Evolutionary conservation across 148 eudicot genomes (phyloP).

Genomic region (Fagopyrum homotropicum): DNA sequence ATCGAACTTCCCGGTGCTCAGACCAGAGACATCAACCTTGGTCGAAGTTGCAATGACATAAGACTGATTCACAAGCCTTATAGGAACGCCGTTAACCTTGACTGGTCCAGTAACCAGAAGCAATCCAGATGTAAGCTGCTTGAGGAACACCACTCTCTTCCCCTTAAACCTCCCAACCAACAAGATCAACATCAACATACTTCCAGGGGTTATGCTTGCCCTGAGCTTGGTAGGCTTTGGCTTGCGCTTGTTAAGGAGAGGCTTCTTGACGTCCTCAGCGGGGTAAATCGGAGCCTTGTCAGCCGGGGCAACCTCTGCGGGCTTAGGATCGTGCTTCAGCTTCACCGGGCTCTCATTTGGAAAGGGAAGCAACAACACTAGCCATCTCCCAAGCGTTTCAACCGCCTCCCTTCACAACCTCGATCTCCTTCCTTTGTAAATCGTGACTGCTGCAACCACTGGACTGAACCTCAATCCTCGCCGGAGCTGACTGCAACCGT

Average conservation of each 20-base stretch:
- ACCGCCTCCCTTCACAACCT: too few species aligned
- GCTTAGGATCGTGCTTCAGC: slow-evolving; percentile 37
- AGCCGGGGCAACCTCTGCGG: slow-evolving; percentile 18
- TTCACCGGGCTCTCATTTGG: too few species aligned
- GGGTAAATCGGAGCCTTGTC: slow-evolving; percentile 63
- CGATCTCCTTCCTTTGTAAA: too few species aligned
- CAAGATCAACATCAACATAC: slow-evolving; percentile 54
- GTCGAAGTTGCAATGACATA: slow-evolving; percentile 59
- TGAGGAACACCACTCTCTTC: slow-evolving; percentile 58
- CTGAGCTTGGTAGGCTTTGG: slow-evolving; percentile 77
- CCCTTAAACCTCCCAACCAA: slow-evolving; percentile 60
- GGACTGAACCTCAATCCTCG: too few species aligned
- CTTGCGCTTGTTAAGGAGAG: slow-evolving; percentile 63
- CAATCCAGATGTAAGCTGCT: slow-evolving; percentile 64
- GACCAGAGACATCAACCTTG: slow-evolving; percentile 44
- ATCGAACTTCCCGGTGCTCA: slow-evolving; percentile 36
- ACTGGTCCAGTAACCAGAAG: slow-evolving; percentile 62
- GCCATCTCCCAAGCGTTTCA: too few species aligned
- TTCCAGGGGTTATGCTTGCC: slow-evolving; percentile 48
- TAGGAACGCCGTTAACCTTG: slow-evolving; percentile 57
- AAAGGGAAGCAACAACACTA: too few species aligned
- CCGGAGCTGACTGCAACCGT: too few species aligned
- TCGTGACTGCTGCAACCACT: too few species aligned
- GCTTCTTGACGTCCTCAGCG: slow-evolving; percentile 80
- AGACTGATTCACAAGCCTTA: slow-evolving; percentile 53